Evolutionary conservation across 306 rosid genomes (phyloP).

Genomic region (Luffa aegyptiaca): DNA sequence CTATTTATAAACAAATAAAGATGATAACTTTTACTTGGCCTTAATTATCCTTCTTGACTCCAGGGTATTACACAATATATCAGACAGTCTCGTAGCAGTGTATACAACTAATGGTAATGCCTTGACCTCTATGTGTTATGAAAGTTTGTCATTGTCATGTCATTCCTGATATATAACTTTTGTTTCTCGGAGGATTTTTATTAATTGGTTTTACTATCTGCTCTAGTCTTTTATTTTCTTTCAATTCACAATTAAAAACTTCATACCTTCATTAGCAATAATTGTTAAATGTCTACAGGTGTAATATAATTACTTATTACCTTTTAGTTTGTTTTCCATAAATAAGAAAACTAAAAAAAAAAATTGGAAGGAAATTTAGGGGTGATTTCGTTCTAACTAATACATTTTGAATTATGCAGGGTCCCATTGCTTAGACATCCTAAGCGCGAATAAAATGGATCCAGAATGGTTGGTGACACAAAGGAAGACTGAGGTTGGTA

Average conservation of each 20-base stretch:
- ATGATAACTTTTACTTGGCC: not conserved
- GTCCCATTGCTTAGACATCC: conserved; percentile 54
- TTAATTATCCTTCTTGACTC: not conserved
- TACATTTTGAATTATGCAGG: conserved; percentile 24
- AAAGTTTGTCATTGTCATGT: not conserved
- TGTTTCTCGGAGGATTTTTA: not conserved
- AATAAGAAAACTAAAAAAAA: not conserved
- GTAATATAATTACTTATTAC: not conserved
- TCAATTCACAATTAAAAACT: not conserved
- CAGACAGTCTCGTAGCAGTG: conserved; percentile 34
- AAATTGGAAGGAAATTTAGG: not conserved
- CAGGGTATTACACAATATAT: conserved; percentile 39
- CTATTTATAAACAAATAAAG: not conserved
- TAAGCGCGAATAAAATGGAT: conserved; percentile 13
- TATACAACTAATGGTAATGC: conserved; percentile 6
- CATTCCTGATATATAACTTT: not conserved
- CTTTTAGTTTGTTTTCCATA: not conserved
- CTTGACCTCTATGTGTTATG: not conserved
- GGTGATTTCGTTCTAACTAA: not conserved
- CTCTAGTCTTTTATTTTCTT: not conserved
- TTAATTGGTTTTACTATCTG: too few species aligned
- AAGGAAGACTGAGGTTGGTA: conserved; percentile 23
- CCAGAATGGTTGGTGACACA: conserved; percentile 39
- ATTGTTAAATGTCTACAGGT: not conserved
- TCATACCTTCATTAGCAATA: not conserved